phyloP scores from a whole-genome alignment of 2,329 filamentous ascomycete species.

The Podosphaera fusca region DNA sequence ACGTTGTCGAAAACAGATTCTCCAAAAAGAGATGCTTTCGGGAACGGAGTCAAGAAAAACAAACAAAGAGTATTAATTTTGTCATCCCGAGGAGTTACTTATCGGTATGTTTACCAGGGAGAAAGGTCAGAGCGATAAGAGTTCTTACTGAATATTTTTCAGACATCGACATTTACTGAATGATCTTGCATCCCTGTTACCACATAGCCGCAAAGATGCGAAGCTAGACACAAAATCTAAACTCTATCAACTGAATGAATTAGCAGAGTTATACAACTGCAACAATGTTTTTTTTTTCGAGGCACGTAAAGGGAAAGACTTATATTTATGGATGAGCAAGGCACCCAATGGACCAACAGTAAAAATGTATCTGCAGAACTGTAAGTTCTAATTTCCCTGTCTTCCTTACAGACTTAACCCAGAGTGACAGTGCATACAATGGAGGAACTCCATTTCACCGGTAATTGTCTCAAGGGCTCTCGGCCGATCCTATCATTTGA shows the following conservation, averaged over 20 bases:
- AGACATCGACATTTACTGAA: conserved; percentile 86
- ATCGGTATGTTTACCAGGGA: conserved; percentile 28
- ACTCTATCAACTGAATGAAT: conserved; percentile 57
- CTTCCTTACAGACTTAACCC: conserved; percentile 2
- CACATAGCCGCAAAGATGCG: conserved; percentile 79
- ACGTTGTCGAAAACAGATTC: conserved; percentile 38
- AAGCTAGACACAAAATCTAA: conserved; percentile 95
- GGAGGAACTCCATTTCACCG: conserved; percentile 90
- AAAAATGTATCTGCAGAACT: conserved; percentile 56
- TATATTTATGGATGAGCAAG: conserved; percentile 85
- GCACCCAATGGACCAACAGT: conserved; percentile 42
- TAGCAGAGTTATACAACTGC: conserved; percentile 60
- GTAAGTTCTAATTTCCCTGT: conserved; percentile 19
- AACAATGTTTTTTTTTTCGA: conserved; percentile 93
- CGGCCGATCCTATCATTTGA: too few species aligned
- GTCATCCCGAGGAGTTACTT: conserved; percentile 79
- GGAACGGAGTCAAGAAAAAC: conserved; percentile 33
- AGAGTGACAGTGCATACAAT: conserved; percentile 57
- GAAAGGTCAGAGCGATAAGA: conserved; percentile 2
- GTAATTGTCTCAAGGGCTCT: conserved; percentile 94
- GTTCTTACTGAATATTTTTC: conserved; percentile 2
- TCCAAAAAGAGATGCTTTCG: conserved; percentile 24
- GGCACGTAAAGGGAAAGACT: conserved; percentile 77
- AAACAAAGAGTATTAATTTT: conserved; percentile 69
- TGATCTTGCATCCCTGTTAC: conserved; percentile 70